Evolutionary conservation across 345 rosid genomes (phyloP).

Genomic region (Gynandropsis gynandra): DNA sequence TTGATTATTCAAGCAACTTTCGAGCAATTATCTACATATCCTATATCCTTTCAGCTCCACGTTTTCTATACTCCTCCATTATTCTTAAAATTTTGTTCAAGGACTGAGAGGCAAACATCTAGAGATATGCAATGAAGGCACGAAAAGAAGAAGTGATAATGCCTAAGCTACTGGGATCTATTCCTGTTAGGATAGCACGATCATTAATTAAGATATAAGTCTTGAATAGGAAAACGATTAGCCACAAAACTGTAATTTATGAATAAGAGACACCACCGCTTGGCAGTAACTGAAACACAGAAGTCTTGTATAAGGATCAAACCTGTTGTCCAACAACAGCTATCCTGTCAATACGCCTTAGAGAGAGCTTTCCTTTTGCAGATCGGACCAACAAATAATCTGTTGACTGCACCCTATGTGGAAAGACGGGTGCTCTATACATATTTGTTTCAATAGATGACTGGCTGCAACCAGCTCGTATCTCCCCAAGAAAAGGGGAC

Average conservation of each 20-base stretch:
- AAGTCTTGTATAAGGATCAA: slow-evolving; percentile 24
- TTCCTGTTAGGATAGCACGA: slow-evolving; percentile 1
- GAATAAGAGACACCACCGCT: not conserved
- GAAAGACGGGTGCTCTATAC: slow-evolving; percentile 87
- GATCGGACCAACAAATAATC: slow-evolving; percentile 90
- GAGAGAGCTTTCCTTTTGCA: slow-evolving; percentile 88
- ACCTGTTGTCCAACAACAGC: slow-evolving; percentile 96
- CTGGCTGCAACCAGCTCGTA: slow-evolving; percentile 70
- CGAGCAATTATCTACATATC: slow-evolving; percentile 13
- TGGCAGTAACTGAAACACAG: slow-evolving; percentile 1
- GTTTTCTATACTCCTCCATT: slow-evolving; percentile 15
- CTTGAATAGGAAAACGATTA: too few relatives aligned
- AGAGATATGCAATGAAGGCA: slow-evolving; percentile 1
- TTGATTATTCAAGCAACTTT: slow-evolving; percentile 8
- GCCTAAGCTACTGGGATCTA: not conserved
- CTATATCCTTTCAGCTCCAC: slow-evolving; percentile 6
- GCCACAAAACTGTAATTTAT: not conserved
- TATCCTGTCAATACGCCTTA: slow-evolving; percentile 85
- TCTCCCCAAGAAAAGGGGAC: slow-evolving; percentile 95
- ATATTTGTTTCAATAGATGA: slow-evolving; percentile 88
- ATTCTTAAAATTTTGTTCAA: slow-evolving; percentile 15
- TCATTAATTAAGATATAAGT: slow-evolving; percentile 2
- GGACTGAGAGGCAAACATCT: not conserved
- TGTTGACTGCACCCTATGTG: slow-evolving; percentile 73
- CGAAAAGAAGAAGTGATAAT: slow-evolving; percentile 8